A percentile compares a stretch with the other conserved stretches of the same genome.
These are phyloP conservation scores for Penicillium vulpinum DNA, from an alignment of 2,329 filamentous ascomycete species.

Conservation along the genomic window DNA sequence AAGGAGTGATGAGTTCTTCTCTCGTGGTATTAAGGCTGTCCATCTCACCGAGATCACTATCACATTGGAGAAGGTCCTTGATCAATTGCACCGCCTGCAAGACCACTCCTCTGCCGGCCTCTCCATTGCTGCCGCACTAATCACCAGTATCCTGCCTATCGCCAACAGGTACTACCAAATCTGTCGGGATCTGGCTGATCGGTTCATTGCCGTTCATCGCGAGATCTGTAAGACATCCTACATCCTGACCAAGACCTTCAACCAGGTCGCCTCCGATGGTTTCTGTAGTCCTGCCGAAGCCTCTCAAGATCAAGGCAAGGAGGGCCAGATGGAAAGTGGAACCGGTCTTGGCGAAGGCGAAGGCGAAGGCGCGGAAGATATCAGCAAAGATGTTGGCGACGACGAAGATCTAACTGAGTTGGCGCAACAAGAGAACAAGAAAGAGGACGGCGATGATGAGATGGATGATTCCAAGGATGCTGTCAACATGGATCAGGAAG, in stretches of 20 bases:
- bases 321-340: constrained; percentile 81
- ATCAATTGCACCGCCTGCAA: constrained; percentile 48
- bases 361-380: constrained; percentile 92
- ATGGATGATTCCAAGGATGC: constrained; percentile 50
- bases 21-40: constrained; percentile 58
- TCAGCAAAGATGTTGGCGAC: constrained; percentile 92
- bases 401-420: constrained; percentile 92
- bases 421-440: constrained; percentile 76
- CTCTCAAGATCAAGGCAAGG: constrained; percentile 66
- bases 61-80: constrained; percentile 48
- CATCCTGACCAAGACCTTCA: constrained; percentile 73
- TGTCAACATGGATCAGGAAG: constrained; percentile 70
- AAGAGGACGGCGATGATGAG: constrained; percentile 47
- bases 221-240: constrained; percentile 73
- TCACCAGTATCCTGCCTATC: constrained; percentile 67
- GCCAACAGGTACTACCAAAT: constrained; percentile 69
- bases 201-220: constrained; percentile 65
- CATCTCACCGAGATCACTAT: constrained; percentile 58
- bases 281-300: constrained; percentile 91
- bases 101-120: constrained; percentile 46
- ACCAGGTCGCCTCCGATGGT: constrained; percentile 75
- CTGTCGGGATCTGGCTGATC: constrained; percentile 58
- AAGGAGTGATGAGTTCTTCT: constrained; percentile 55
- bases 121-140: constrained; percentile 55
- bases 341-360: constrained; percentile 95